These are phyloP conservation scores for Trichoderma hamatum DNA, from an alignment of 2,329 filamentous ascomycete genomes.

Conservation along the genomic window DNA sequence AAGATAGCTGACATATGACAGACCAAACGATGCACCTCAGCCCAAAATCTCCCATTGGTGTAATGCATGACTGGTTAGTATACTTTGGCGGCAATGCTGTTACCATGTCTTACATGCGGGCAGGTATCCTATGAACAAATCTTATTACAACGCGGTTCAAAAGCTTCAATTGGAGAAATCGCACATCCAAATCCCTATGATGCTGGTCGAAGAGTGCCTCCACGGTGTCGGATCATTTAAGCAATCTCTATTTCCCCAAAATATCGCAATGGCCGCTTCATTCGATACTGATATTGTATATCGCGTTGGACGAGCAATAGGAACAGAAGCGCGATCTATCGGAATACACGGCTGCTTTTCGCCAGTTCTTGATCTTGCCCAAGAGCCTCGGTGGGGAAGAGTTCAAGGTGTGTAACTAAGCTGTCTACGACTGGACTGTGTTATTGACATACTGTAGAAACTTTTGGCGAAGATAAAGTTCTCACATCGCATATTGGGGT, in stretches of 20 bases:
- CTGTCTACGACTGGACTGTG: background rate
- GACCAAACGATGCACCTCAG: conserved; percentile 25
- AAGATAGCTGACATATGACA: background rate
- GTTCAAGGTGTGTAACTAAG: conserved; percentile 2
- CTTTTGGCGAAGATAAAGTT: conserved; percentile 25
- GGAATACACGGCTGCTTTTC: conserved; percentile 25
- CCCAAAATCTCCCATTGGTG: conserved; percentile 20
- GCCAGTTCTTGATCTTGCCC: conserved; percentile 23
- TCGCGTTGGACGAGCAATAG: conserved; percentile 22
- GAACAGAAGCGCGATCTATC: conserved; percentile 21
- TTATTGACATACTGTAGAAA: background rate
- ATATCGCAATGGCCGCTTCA: conserved; percentile 23
- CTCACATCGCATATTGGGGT: conserved; percentile 22
- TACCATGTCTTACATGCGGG: background rate
- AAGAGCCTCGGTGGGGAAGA: conserved; percentile 25
- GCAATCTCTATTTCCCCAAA: conserved; percentile 24
- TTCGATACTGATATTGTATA: conserved; percentile 25
- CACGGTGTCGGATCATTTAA: conserved; percentile 20
- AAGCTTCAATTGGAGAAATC: conserved; percentile 25
- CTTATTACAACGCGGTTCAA: conserved; percentile 12
- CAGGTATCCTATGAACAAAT: conserved; percentile 27
- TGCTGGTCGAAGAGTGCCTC: conserved; percentile 25
- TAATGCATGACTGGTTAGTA: conserved; percentile 24
- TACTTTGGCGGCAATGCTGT: background rate
- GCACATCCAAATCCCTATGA: conserved; percentile 20